These are phyloP conservation scores for Thelonectria discophora DNA, from an alignment of 2,329 filamentous ascomycete genomes.

Conservation along the genomic window DNA sequence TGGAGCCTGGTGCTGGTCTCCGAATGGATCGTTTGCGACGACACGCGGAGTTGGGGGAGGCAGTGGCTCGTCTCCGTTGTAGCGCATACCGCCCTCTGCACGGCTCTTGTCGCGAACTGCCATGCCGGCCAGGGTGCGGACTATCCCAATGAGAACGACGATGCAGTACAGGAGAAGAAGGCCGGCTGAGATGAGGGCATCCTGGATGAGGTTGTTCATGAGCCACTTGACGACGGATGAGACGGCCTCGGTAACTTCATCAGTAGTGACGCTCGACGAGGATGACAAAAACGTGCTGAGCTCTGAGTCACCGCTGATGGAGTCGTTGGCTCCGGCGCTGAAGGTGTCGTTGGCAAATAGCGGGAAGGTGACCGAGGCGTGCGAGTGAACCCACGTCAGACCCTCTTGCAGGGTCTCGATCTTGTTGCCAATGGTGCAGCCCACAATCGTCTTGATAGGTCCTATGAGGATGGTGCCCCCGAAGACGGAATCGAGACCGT, in stretches of 20 bases:
- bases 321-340: constrained; percentile 76
- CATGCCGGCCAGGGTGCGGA: constrained; percentile 71
- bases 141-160: constrained; percentile 77
- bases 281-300: constrained; percentile 80
- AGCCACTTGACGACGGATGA: constrained; percentile 74
- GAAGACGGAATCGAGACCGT: constrained; percentile 79
- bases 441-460: constrained; percentile 80
- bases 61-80: constrained; percentile 44
- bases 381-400: constrained; percentile 90
- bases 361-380: constrained; percentile 86
- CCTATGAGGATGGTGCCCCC: constrained; percentile 82
- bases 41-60: constrained; percentile 39
- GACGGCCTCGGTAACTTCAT: constrained; percentile 84
- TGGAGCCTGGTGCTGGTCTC: constrained; percentile 34
- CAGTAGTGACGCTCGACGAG: constrained; percentile 75
- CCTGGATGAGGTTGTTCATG: constrained; percentile 72
- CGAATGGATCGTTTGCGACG: constrained; percentile 32
- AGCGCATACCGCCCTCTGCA: constrained; percentile 63
- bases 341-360: constrained; percentile 82
- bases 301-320: constrained; percentile 65
- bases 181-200: constrained; percentile 80
- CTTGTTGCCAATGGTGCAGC: constrained; percentile 90
- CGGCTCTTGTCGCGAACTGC: constrained; percentile 63
- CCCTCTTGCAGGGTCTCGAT: constrained; percentile 84
- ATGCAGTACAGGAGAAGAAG: constrained; percentile 82